Evolutionary conservation across 495 filamentous ascomycete genomes (phyloP).

Genomic region (Tetracladium setigerum): DNA sequence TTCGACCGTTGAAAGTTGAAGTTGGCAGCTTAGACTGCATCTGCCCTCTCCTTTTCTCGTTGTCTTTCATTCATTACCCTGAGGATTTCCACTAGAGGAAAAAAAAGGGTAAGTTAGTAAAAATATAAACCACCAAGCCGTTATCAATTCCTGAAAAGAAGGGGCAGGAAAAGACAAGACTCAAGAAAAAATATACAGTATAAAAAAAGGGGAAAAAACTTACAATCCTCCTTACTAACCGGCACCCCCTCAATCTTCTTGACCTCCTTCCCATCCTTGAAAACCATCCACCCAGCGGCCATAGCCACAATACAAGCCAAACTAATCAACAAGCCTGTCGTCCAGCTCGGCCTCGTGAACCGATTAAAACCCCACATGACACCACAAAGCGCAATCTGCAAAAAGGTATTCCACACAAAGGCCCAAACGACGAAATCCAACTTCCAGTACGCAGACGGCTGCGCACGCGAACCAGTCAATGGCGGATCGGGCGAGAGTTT

Average conservation of each 20-base stretch:
- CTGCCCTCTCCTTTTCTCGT: too few species aligned
- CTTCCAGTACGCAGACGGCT: conserved; percentile 62
- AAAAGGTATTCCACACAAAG: conserved; percentile 67
- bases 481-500: conserved; percentile 46
- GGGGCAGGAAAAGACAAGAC: too few species aligned
- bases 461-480: conserved; percentile 55
- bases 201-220: too few species aligned
- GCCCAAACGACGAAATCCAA: conserved; percentile 71
- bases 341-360: conserved; percentile 62
- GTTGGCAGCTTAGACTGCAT: too few species aligned
- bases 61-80: too few species aligned
- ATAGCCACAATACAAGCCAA: conserved; percentile 60
- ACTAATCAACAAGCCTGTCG: conserved; percentile 63
- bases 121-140: too few species aligned
- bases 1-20: too few species aligned
- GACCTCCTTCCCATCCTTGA: conserved; percentile 53
- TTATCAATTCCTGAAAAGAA: too few species aligned
- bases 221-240: conserved; percentile 34
- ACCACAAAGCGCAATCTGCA: conserved; percentile 58
- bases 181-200: conserved; percentile 23
- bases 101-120: too few species aligned
- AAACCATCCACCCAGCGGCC: conserved; percentile 59
- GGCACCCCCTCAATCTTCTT: conserved; percentile 62
- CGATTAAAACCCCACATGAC: conserved; percentile 80
- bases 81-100: too few species aligned